Conservation (phyloP, 106 monocot genomes). For the Gastrodia elata region DNA sequence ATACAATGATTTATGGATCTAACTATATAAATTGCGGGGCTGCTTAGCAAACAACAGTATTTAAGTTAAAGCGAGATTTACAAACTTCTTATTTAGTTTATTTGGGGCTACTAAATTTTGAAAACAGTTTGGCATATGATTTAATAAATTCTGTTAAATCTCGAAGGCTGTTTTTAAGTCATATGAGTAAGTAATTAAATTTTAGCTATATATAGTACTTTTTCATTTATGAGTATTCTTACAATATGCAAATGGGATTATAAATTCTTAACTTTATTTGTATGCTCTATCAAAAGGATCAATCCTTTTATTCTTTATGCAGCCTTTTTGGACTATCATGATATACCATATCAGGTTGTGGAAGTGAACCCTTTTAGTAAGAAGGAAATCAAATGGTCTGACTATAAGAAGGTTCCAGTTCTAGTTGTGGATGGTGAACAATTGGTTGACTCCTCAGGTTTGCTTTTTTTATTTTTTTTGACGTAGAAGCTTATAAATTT, state of each 20-base stretch:
- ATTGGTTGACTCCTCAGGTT: conserved; percentile 82
- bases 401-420: conserved; percentile 93
- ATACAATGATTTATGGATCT: too few species aligned
- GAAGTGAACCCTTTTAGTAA: conserved; percentile 94
- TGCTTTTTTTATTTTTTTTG: not conserved
- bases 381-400: conserved; percentile 97
- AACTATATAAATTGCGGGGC: too few species aligned
- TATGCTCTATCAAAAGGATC: not conserved
- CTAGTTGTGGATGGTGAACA: conserved; percentile 82
- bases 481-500: not conserved
- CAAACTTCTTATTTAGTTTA: too few species aligned
- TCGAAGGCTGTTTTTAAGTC: too few species aligned
- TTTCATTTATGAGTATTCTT: too few species aligned
- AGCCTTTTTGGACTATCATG: conserved; percentile 93
- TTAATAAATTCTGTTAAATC: too few species aligned
- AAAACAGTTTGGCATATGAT: too few species aligned
- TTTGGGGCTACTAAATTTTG: too few species aligned
- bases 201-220: too few species aligned
- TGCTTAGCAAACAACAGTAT: too few species aligned
- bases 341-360: conserved; percentile 86
- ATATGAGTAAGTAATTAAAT: too few species aligned
- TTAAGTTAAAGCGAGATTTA: too few species aligned
- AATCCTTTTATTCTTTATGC: conserved; percentile 1
- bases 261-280: not conserved
- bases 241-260: not conserved